phyloP scores from a whole-genome alignment of 352 stramenopile genomes.

The Phytophthora boehmeriae region DNA sequence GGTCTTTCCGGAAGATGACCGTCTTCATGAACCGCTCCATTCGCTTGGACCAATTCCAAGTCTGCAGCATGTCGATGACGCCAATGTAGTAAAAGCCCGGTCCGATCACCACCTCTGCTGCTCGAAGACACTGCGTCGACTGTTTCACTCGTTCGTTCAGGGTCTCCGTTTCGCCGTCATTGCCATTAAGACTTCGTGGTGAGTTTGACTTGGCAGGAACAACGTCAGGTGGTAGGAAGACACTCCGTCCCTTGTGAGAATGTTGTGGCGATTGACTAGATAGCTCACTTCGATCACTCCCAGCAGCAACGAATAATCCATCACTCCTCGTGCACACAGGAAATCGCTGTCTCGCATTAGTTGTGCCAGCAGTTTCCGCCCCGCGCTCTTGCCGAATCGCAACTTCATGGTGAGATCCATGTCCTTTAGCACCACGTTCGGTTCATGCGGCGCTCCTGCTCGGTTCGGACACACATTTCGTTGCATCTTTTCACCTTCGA shows the following conservation, averaged over 20 bases:
- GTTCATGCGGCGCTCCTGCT: slow-evolving; percentile 56
- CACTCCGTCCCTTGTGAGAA: slow-evolving; percentile 65
- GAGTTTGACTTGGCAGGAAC: slow-evolving; percentile 8
- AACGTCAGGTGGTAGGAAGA: slow-evolving; percentile 43
- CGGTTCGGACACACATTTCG: slow-evolving; percentile 71
- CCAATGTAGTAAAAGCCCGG: slow-evolving; percentile 89
- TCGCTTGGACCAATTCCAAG: slow-evolving; percentile 74
- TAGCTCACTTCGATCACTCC: slow-evolving; percentile 83
- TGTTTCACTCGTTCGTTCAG: slow-evolving; percentile 47
- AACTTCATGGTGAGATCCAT: slow-evolving; percentile 84
- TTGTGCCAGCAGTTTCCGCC: slow-evolving; percentile 54
- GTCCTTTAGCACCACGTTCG: slow-evolving; percentile 82
- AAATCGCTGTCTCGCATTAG: slow-evolving; percentile 78
- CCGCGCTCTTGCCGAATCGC: slow-evolving; percentile 52
- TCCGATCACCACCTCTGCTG: slow-evolving; percentile 79
- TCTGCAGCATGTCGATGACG: slow-evolving; percentile 89
- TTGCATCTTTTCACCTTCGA: slow-evolving; percentile 12
- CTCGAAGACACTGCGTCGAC: slow-evolving; percentile 64
- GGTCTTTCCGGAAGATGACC: slow-evolving; percentile 65
- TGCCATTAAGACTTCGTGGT: slow-evolving; percentile 11
- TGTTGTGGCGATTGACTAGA: slow-evolving; percentile 71
- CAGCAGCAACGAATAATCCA: slow-evolving; percentile 87
- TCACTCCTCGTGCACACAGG: slow-evolving; percentile 71
- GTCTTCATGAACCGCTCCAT: slow-evolving; percentile 81
- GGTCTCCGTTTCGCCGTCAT: neutral